Evolutionary conservation across 495 filamentous ascomycete genomes (phyloP).

Genomic region (Aspergillus affinis): DNA sequence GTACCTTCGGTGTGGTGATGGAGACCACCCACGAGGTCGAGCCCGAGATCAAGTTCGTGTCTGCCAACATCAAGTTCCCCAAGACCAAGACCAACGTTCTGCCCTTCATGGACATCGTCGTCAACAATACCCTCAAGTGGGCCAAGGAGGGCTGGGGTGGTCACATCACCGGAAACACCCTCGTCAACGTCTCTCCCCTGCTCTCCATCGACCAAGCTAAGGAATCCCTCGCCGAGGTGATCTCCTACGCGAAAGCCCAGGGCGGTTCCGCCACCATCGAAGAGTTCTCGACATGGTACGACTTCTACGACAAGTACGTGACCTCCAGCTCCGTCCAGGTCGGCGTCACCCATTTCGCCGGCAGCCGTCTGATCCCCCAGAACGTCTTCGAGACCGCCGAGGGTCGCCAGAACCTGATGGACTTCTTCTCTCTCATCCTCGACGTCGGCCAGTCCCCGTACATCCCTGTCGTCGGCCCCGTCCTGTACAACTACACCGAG

Average conservation of each 20-base stretch:
- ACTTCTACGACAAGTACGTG: conserved; percentile 39
- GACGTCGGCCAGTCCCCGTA: conserved; percentile 22
- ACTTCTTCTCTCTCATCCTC: conserved; percentile 17
- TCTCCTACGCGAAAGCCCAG: conserved; percentile 30
- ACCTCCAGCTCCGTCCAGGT: conserved; percentile 29
- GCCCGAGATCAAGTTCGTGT: conserved; percentile 25
- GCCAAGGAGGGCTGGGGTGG: conserved; percentile 49
- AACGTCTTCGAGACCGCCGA: conserved; percentile 26
- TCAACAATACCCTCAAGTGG: conserved; percentile 42
- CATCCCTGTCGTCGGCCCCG: conserved; percentile 32
- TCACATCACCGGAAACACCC: conserved; percentile 35
- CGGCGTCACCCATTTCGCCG: conserved; percentile 30
- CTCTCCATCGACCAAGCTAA: conserved; percentile 31
- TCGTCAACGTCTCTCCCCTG: conserved; percentile 40
- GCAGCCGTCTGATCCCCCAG: conserved; percentile 39
- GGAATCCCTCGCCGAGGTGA: conserved; percentile 27
- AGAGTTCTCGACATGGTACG: conserved; percentile 29
- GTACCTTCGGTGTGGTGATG: conserved; percentile 53
- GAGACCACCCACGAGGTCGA: conserved; percentile 39
- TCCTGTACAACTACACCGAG: conserved; percentile 28
- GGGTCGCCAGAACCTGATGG: conserved; percentile 28
- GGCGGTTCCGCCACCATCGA: conserved; percentile 32
- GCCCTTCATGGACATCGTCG: conserved; percentile 37
- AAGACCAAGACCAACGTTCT: conserved; percentile 26
- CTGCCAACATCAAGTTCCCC: conserved; percentile 36